Conservation (phyloP, 2,329 filamentous ascomycete genomes). For the Sporothrix variecibatus region DNA sequence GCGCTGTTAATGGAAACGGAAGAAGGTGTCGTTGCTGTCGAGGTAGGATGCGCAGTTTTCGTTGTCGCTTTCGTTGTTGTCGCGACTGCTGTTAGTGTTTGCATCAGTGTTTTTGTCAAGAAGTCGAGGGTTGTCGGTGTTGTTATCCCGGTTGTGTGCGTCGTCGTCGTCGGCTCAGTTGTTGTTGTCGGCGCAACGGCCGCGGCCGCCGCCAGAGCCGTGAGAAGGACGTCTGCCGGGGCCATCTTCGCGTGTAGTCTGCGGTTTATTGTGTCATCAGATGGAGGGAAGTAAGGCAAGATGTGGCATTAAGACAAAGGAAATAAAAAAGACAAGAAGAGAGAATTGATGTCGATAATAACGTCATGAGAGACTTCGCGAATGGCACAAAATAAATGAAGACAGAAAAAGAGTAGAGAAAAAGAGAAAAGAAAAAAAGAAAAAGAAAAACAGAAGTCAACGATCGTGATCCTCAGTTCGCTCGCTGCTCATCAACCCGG, state of each 20-base stretch:
- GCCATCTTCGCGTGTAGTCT: background rate
- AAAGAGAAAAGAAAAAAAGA: background rate
- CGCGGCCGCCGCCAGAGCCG: slow-evolving; percentile 7
- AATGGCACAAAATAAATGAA: background rate
- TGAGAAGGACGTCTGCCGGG: background rate
- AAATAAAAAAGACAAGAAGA: background rate
- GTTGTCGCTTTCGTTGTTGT: background rate
- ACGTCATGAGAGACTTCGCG: background rate
- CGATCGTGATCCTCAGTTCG: background rate
- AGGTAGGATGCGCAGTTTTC: background rate
- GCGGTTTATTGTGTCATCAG: background rate
- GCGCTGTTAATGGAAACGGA: background rate
- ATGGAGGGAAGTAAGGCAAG: background rate
- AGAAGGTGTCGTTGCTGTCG: background rate
- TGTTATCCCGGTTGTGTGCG: background rate
- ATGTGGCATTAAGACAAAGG: background rate
- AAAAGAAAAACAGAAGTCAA: background rate
- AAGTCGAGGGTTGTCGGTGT: background rate
- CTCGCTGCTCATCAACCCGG: background rate
- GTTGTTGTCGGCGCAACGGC: background rate
- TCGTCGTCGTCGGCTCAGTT: background rate
- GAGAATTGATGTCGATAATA: background rate
- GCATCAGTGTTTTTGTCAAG: too few relatives aligned
- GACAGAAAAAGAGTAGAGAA: background rate
- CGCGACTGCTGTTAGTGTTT: background rate